Evolutionary conservation across 768 basidiomycete species (phyloP), one percentile per base, ranked within the genome.

Genomic region (Lactarius deliciosus): DNA sequence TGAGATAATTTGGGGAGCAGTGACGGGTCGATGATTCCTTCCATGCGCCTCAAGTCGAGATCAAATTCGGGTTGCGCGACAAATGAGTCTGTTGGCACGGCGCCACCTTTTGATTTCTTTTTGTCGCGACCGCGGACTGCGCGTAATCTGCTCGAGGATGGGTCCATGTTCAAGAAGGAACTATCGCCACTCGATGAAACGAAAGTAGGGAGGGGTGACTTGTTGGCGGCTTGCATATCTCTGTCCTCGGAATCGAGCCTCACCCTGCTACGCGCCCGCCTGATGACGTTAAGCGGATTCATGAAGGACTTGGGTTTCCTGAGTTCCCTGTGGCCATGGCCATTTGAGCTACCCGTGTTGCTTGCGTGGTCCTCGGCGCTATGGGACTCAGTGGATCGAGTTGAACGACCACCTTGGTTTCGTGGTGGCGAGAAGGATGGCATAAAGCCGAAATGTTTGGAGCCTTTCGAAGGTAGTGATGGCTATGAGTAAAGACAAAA

Each of bases 21-120:
- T 20, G 72, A 76, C 0, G 79, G 76, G 75, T 94, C 81, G 68
- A 96, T 79, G 73, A 97, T 94, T 7, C 90, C 95, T 45, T 91
- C 88, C 84, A 97, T 94, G 60, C 84, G 77, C 11, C 88, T 83
- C 54, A 92, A 74, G 73, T 94, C 84, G 22, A 84, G 85, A 74
- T 92, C 89, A 65, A 85, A 80, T 41, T 79, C 76, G 16, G 74
- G 75, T 54, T 76, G 40, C 74, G 73, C 0, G 78, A 75, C 0
- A 77, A 75, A 34, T 75, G 70, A 76, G 73, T 65, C 76, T 72
- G 67, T 78, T 71, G 68, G 71, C 61, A 68, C 73, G 60, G 16
- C 65, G 68, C 70, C 28, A 57, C 61, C 72, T 69, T 74, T 70
- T 11, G 73, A 69, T 40, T 75, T 77, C 68, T 78, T 79, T 65